Evolutionary conservation across 75 land plant species (phyloP).

Genomic region (Picea sitchensis): DNA sequence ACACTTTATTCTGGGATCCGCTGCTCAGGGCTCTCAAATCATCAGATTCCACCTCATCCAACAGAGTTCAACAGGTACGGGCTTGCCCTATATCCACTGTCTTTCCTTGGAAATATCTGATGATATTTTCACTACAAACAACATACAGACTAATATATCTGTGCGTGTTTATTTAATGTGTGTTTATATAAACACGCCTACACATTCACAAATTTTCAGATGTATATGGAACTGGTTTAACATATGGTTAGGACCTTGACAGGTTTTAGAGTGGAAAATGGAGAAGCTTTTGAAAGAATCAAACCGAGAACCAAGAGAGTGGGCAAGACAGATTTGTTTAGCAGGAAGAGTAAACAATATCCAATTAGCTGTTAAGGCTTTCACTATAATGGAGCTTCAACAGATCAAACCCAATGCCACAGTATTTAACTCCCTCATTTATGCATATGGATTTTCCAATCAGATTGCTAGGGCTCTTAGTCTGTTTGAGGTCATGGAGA

Average conservation of each 20-base stretch:
- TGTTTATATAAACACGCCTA: not conserved
- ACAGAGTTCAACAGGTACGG: slow-evolving; percentile 4
- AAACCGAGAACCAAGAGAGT: slow-evolving; percentile 21
- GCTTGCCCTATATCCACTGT: not conserved
- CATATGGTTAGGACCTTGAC: not conserved
- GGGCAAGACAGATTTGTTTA: slow-evolving; percentile 29
- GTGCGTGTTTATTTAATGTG: not conserved
- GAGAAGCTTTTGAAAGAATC: slow-evolving; percentile 34
- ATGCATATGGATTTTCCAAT: slow-evolving; percentile 29
- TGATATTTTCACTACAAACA: too few species aligned
- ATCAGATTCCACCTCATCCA: not conserved
- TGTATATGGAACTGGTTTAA: not conserved
- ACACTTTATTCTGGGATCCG: slow-evolving; percentile 7
- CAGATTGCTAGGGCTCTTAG: slow-evolving; percentile 24
- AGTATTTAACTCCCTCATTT: slow-evolving; percentile 37
- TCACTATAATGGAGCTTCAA: slow-evolving; percentile 35
- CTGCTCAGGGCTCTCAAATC: slow-evolving; percentile 8
- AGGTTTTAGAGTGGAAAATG: slow-evolving; percentile 57
- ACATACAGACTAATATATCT: not conserved
- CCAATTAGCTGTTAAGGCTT: slow-evolving; percentile 31
- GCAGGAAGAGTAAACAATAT: slow-evolving; percentile 34
- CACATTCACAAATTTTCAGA: not conserved
- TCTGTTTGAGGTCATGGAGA: slow-evolving; percentile 43
- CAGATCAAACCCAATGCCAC: slow-evolving; percentile 31
- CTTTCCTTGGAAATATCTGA: not conserved